Evolutionary conservation across 2,329 filamentous ascomycete species (phyloP), one percentile per base, ranked within the genome.

Genomic region (Pestalotiopsis sp.): DNA sequence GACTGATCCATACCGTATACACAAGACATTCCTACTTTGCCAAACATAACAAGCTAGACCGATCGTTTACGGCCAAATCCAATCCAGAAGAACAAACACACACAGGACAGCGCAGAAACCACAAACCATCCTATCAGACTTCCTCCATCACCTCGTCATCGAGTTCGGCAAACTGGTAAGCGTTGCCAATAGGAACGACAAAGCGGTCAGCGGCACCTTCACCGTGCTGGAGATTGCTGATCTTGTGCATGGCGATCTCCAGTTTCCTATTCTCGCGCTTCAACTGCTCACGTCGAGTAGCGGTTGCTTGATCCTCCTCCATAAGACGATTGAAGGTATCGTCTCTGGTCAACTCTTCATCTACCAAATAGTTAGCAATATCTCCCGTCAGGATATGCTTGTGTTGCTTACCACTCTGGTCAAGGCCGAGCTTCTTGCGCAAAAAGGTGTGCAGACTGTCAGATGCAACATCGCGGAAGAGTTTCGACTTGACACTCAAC

Each of bases 231-330:
- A 87, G 78, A 3, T 76, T 73, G 40, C 80, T 79, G 65, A 87
- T 87, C 45, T 82, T 85, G 25, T 77, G 75, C 67, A 86, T 78
- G 0, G 85, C 85, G 61, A 78, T 80, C n/a, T 77, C 75, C 64
- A 87, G 83, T 73, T 85, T 86, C n/a, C 80, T 77, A 62, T 78
- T 78, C 69, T 86, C 83, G 2, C 73, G 72, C 71, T 83, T 84
- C 40, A 86, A 78, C 12, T 75, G 78, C 38, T 82, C 78, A 1
- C 85, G 78, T 64, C 76, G 78, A 4, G 71, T 71, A 0, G 85
- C 84, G 0, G 83, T 86, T 0, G 73, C 75, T 2, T 78, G 74
- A 66, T 87, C 84, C 66, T 87, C 85, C 25, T 83, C 84, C 84
- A 87, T 86, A 4, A 87, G 78, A 20, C 75, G 77, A 65, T 79